Evolutionary conservation across 441 rosid species (phyloP).

Genomic region (Macaranga tanarius): DNA sequence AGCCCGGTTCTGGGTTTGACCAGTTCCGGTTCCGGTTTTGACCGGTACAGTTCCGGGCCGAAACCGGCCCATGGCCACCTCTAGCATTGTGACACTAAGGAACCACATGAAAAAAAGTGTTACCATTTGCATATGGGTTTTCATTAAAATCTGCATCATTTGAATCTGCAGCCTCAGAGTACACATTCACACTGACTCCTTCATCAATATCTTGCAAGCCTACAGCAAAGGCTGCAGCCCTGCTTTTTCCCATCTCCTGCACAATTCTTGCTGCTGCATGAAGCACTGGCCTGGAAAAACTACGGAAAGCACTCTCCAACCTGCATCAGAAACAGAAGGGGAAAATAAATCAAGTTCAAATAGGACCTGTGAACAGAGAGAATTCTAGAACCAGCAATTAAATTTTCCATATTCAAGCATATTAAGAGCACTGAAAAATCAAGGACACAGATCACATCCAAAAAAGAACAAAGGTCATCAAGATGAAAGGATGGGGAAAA

Average conservation of each 20-base stretch:
- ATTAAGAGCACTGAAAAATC: constrained; percentile 3
- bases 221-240: constrained; percentile 96
- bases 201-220: constrained; percentile 97
- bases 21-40: no score
- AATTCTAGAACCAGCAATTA: not conserved
- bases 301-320: constrained; percentile 98
- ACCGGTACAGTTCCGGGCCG: no score
- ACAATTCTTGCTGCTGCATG: constrained; percentile 99
- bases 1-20: no score
- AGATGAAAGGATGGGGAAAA: not conserved
- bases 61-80: no score
- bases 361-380: not conserved
- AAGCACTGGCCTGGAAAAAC: constrained; percentile 98
- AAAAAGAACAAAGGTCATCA: not conserved
- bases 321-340: constrained; percentile 34
- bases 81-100: not conserved
- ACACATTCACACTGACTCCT: constrained; percentile 65
- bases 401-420: constrained; percentile 4
- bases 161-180: constrained; percentile 58
- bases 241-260: constrained; percentile 98
- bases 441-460: no score
- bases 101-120: not conserved
- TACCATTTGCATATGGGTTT: constrained; percentile 85
- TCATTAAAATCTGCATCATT: constrained; percentile 72
- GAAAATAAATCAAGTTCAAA: not conserved